phyloP scores from a whole-genome alignment of 179 eudicot species.

The Drosera spatulata region DNA sequence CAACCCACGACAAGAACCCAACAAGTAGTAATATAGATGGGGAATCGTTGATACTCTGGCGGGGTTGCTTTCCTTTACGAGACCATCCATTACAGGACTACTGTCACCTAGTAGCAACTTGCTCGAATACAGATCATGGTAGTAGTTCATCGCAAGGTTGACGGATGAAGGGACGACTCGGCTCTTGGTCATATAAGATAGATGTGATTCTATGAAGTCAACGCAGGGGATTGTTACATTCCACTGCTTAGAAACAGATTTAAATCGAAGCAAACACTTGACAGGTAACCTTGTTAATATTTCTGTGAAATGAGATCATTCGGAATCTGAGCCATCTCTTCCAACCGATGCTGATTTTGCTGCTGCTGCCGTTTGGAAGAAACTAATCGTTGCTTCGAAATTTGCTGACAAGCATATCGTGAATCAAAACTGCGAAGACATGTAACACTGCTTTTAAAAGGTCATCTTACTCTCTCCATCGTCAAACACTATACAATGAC shows the following conservation, averaged over 20 bases:
- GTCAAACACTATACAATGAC: too few species aligned
- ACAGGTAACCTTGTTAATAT: neutral
- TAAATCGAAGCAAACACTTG: neutral
- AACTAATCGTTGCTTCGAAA: too few species aligned
- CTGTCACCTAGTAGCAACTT: neutral
- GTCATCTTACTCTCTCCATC: too few species aligned
- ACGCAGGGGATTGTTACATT: neutral
- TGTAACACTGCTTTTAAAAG: too few species aligned
- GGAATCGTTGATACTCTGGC: neutral
- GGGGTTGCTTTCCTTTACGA: neutral
- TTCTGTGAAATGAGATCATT: constrained; percentile 10
- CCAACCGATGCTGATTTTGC: too few species aligned
- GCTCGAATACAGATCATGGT: neutral
- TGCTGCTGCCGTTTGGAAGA: too few species aligned
- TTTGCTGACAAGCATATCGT: too few species aligned
- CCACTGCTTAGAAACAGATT: neutral
- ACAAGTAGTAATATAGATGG: neutral
- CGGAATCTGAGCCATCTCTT: neutral
- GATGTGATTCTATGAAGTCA: neutral
- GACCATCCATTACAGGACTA: neutral
- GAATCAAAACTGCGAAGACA: too few species aligned
- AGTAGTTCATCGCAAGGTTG: neutral
- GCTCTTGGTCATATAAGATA: neutral
- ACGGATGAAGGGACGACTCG: neutral
- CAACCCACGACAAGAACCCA: neutral